These are phyloP conservation scores for Metschnikowia kunwiensis DNA, from an alignment of 805 yeast species.

Conservation along the genomic window DNA sequence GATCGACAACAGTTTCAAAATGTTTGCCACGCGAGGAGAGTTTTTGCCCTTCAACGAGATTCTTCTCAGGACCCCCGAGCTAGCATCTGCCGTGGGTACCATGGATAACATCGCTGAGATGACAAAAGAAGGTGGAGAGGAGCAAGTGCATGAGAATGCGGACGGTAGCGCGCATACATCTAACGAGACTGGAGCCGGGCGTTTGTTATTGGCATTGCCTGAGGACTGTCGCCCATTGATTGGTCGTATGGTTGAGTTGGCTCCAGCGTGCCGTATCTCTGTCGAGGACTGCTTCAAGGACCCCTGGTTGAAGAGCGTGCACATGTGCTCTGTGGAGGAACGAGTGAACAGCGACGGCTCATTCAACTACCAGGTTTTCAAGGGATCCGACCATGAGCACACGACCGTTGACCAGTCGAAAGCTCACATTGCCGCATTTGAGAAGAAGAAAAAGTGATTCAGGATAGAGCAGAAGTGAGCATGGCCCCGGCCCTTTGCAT, in stretches of 20 bases:
- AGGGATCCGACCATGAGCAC: conserved; percentile 68
- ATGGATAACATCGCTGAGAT: conserved; percentile 22
- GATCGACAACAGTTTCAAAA: conserved; percentile 77
- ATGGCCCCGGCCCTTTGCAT: neutral
- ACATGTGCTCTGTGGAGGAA: conserved; percentile 65
- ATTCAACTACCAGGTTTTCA: conserved; percentile 34
- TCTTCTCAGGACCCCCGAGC: conserved; percentile 50
- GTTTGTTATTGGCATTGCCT: conserved; percentile 68
- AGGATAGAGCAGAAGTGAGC: neutral
- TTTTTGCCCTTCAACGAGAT: conserved; percentile 58
- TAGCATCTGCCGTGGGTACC: conserved; percentile 20
- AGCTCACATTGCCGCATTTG: conserved; percentile 93
- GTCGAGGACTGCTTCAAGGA: conserved; percentile 77
- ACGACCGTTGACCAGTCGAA: conserved; percentile 89
- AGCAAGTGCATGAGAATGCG: conserved; percentile 13
- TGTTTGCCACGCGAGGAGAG: conserved; percentile 74
- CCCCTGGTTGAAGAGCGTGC: conserved; percentile 60
- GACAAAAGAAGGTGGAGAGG: conserved; percentile 17
- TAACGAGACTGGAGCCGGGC: conserved; percentile 64
- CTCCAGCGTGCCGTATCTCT: conserved; percentile 82
- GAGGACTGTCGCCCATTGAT: conserved; percentile 64
- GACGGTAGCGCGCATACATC: conserved; percentile 56
- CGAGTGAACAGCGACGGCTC: conserved; percentile 36
- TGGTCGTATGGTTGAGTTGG: conserved; percentile 74
- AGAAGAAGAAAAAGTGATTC: conserved; percentile 61